phyloP scores from a whole-genome alignment of 768 basidiomycete species.

The Tylopilus intermedius region DNA sequence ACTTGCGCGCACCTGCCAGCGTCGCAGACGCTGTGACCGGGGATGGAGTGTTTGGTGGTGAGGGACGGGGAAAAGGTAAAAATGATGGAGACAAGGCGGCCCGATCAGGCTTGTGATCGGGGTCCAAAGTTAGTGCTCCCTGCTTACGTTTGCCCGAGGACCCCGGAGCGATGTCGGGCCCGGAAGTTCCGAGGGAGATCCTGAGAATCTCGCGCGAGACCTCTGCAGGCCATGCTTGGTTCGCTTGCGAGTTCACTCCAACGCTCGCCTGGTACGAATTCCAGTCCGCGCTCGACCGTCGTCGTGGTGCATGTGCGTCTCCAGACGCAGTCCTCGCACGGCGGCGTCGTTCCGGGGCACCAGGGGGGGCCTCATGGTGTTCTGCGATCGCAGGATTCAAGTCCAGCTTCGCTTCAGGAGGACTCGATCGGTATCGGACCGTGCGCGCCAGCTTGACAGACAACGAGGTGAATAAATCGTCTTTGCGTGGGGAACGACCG shows the following conservation, averaged over 20 bases:
- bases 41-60: conserved; percentile 17
- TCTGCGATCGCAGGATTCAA: conserved; percentile 3
- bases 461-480: conserved; percentile 21
- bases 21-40: conserved; percentile 23
- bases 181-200: conserved; percentile 36
- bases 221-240: conserved; percentile 52
- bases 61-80: conserved; percentile 30
- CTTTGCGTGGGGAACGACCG: conserved; percentile 12
- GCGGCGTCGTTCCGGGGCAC: conserved; percentile 4
- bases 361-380: conserved; percentile 2
- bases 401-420: conserved; percentile 24
- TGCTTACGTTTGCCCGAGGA: conserved; percentile 14
- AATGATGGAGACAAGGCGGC: conserved; percentile 19
- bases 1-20: conserved; percentile 17
- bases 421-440: conserved; percentile 26
- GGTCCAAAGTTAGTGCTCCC: conserved; percentile 19
- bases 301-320: conserved; percentile 33
- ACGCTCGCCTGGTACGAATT: conserved; percentile 44
- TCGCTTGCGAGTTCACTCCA: conserved; percentile 25
- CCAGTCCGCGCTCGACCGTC: conserved; percentile 57
- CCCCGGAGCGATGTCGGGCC: conserved; percentile 19
- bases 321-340: conserved; percentile 31
- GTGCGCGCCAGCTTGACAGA: conserved; percentile 25
- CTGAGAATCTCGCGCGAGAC: conserved; percentile 53
- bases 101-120: conserved; percentile 16